Evolutionary conservation across 1,284 basidiomycete species (phyloP), one percentile per base, ranked within the genome.

Genomic region (Trichosporon coremiiforme): DNA sequence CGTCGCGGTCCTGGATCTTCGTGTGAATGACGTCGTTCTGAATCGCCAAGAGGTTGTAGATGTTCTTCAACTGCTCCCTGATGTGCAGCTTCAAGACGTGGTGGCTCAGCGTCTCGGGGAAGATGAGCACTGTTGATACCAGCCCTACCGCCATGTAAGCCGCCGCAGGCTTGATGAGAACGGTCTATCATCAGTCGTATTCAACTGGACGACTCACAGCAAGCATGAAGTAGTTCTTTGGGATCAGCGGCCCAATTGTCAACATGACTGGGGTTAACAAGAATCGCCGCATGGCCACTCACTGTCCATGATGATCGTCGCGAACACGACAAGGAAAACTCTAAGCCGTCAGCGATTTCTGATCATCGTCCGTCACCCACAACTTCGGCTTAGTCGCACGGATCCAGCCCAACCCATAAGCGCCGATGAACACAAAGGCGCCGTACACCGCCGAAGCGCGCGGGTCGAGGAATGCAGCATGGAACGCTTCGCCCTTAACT

Each of bases 101-200:
- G 73, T 90, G 88, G 70, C 88, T 89, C 69, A 92, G 82, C 8
- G 89, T 88, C 80, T 91, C 87, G 0, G 92, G 92, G 78, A 93
- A 93, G 70, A 93, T 84, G 41, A 92, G 76, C 17, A 90, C 73
- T 31, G 89, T 86, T 22, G 86, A 82, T 4, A 85, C 84, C 29
- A 90, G 68, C 0, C 87, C 90, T 57, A 90, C 87, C 1, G 87
- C 90, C 64, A 89, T 78, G 79, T 89, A 91, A 71, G 85, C 87
- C 0, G 84, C 78, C 0, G 88, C 85, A 0, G 91, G 89, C 31
- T 89, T 86, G 65, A 90, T 79, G 70, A 92, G 85, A 53, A 71
- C 65, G 57, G 70, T 71, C 77, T 79, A 62, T 0, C 7, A 70
- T 77, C 70, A 63, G 74, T 20, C 10, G 4, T 7, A 17, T 8